A percentile compares a stretch with the other conserved stretches of the same genome.
Evolutionary conservation across 352 stramenopile genomes (phyloP).

Genomic region (Aphanomyces invadans): DNA sequence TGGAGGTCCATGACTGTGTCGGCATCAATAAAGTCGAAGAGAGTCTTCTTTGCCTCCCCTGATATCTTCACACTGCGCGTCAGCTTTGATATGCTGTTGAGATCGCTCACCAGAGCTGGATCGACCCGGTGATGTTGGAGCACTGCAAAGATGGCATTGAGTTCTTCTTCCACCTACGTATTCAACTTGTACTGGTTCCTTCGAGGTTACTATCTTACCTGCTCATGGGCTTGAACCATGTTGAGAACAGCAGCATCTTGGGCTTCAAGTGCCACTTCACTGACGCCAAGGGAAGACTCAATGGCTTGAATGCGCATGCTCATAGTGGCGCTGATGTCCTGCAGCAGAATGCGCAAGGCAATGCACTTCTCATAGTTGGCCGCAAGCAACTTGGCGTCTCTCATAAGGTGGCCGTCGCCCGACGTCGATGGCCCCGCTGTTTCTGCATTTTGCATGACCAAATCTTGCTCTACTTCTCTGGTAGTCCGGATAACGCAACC

Average conservation of each 20-base stretch:
- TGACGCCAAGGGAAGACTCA: constrained; percentile 11
- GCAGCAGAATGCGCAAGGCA: constrained; percentile 1
- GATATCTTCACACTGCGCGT: constrained; percentile 4
- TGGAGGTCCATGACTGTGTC: constrained; percentile 73
- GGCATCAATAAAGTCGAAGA: constrained; percentile 80
- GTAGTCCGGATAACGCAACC: constrained; percentile 2
- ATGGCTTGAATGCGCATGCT: constrained; percentile 22
- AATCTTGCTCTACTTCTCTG: too few relatives aligned
- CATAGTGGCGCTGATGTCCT: constrained; percentile 23
- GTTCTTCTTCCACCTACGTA: constrained; percentile 54
- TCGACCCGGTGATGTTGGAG: constrained; percentile 46
- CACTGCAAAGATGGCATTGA: constrained; percentile 66
- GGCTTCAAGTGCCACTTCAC: neutral
- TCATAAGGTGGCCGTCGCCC: neutral
- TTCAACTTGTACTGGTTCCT: neutral
- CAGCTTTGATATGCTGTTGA: neutral
- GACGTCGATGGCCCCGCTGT: neutral
- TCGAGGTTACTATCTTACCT: neutral
- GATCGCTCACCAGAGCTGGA: constrained; percentile 35
- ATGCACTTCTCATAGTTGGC: constrained; percentile 12
- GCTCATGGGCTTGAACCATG: neutral
- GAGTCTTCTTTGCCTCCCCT: constrained; percentile 51
- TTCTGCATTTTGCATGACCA: too few relatives aligned
- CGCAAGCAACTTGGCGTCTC: constrained; percentile 2
- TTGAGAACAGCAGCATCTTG: constrained; percentile 5